Conservation (phyloP, 495 filamentous ascomycete genomes). For the Coniosporium apollinis region DNA sequence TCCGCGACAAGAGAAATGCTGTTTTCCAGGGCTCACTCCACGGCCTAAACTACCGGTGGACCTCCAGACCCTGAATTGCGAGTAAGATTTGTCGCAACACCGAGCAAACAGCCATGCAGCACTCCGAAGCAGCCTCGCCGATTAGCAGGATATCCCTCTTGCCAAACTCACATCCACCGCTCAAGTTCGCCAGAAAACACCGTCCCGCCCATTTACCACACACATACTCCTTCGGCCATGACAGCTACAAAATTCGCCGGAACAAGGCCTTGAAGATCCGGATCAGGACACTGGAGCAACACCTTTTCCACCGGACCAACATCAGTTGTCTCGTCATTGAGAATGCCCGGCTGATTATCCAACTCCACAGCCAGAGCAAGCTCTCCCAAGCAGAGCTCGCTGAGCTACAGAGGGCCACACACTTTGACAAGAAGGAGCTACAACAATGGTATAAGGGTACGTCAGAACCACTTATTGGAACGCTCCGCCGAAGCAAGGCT, state of each 20-base stretch:
- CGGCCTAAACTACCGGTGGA: too few relatives aligned
- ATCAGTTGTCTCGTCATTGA: constrained; percentile 1
- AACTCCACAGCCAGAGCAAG: constrained; percentile 37
- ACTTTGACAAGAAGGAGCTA: constrained; percentile 99
- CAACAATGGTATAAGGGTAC: constrained; percentile 99
- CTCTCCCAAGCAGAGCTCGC: constrained; percentile 86
- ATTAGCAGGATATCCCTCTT: too few relatives aligned
- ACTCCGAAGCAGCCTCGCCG: too few relatives aligned
- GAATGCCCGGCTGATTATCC: constrained; percentile 9
- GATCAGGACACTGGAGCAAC: neutral
- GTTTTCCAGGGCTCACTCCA: too few relatives aligned
- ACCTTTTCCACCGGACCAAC: constrained; percentile 1
- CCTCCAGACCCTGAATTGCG: too few relatives aligned
- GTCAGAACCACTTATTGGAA: constrained; percentile 5
- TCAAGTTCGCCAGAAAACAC: too few relatives aligned
- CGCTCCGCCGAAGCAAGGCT: neutral
- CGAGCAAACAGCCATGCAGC: too few relatives aligned
- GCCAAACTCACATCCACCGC: too few relatives aligned
- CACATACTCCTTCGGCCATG: too few relatives aligned
- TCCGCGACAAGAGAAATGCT: too few relatives aligned
- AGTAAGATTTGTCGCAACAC: too few relatives aligned
- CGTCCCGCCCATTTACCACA: too few relatives aligned
- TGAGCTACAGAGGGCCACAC: constrained; percentile 87
- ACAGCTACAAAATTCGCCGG: neutral
- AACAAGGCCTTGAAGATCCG: neutral